A percentile compares a stretch with the other conserved stretches of the same genome.
Evolutionary conservation across 2,329 filamentous ascomycete genomes (phyloP).

Genomic region (Colletotrichum orchidophilum): DNA sequence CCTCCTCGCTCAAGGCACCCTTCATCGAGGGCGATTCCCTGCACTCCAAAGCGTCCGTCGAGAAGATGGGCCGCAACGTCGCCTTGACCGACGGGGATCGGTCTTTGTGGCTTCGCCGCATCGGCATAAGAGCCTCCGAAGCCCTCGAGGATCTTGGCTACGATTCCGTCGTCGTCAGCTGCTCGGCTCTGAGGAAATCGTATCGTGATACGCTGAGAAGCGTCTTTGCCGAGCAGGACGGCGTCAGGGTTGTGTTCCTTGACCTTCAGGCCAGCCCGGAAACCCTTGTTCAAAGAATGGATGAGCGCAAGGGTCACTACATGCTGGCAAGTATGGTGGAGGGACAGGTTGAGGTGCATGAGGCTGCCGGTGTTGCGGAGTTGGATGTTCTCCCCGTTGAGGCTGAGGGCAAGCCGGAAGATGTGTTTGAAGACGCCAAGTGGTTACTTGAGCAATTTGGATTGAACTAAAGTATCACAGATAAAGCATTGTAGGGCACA

Average conservation of each 20-base stretch:
- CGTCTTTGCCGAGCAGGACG: slow-evolving; percentile 19
- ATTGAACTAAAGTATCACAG: background rate
- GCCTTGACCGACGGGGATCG: slow-evolving; percentile 46
- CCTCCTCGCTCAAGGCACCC: slow-evolving; percentile 40
- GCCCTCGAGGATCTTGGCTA: slow-evolving; percentile 40
- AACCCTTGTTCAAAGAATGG: slow-evolving; percentile 41
- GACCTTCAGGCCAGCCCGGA: slow-evolving; percentile 45
- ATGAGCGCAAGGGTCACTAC: slow-evolving; percentile 44
- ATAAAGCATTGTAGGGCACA: background rate
- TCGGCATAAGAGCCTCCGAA: slow-evolving; percentile 38
- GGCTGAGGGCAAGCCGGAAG: slow-evolving; percentile 23
- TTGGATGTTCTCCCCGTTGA: slow-evolving; percentile 46
- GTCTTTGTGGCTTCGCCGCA: slow-evolving; percentile 41
- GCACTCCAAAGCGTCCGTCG: slow-evolving; percentile 44
- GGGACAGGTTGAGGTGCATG: slow-evolving; percentile 44
- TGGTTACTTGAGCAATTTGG: slow-evolving; percentile 33
- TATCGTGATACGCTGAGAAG: slow-evolving; percentile 46
- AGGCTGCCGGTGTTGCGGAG: slow-evolving; percentile 42
- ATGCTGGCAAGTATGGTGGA: slow-evolving; percentile 48
- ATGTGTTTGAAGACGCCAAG: slow-evolving; percentile 35
- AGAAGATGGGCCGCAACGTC: slow-evolving; percentile 42
- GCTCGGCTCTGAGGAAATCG: slow-evolving; percentile 47
- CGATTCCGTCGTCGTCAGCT: slow-evolving; percentile 46
- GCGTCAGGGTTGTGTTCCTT: slow-evolving; percentile 43
- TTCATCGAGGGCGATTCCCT: slow-evolving; percentile 53